Evolutionary conservation across 2,329 filamentous ascomycete species (phyloP), one percentile per base, ranked within the genome.

Genomic region (Leptographium wingfieldii): DNA sequence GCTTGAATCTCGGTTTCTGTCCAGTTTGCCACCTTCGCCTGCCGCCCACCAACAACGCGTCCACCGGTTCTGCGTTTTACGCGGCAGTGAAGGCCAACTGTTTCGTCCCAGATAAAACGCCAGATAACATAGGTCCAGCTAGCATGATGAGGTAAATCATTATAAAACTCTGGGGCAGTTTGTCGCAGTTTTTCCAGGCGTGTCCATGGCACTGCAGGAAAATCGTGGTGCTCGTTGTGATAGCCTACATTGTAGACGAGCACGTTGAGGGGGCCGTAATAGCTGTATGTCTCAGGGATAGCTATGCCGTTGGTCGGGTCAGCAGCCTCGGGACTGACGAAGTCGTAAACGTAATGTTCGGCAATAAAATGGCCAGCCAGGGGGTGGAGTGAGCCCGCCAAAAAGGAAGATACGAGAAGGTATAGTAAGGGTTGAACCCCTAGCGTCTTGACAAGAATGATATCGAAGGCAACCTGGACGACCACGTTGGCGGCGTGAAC

Each of bases 201-300:
- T 11, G 91, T 96, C 94, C 94, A 99, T 0, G 94, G 92, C 55
- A 99, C 83, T 55, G 94, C 94, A 12, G 94, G 94, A 75, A 99
- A 99, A 73, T 99, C 94, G 73, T 99, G 94, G 74, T 99, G 94
- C 78, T 99, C 94, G 71, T 99, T 99, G 78, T 99, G 94, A 69
- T 96, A 77, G 58, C 94, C 94, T 54, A 99, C 94, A 68, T 99
- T 99, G 79, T 97, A 99, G 0, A 92, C 96, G 56, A 99, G 75
- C 68, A 91, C 74, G 75, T 99, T 99, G 65, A 97, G 81, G 0
- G 88, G 83, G 0, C 94, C 94, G 71, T 99, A 99, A 80, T 99
- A 99, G 55, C 87, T 92, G 76, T 90, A 99, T 1, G 94, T 99
- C 78, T 99, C 94, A 2, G 94, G 92, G 5, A 95, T 80, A 19